Conservation (phyloP, 164 flowering plant species). For the Sedum album region DNA sequence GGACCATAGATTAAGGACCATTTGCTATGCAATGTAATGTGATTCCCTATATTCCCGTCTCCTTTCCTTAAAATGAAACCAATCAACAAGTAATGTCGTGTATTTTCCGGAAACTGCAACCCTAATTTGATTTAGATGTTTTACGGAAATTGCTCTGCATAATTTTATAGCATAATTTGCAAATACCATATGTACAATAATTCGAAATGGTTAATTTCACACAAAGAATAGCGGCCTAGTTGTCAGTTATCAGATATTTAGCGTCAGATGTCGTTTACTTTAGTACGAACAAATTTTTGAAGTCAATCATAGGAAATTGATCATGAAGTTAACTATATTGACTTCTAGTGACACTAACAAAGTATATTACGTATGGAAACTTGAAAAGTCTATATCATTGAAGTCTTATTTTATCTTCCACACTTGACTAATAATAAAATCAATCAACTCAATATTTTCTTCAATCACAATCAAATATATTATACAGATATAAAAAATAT, state of each 20-base stretch:
- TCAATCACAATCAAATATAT: neutral
- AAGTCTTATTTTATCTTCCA: neutral
- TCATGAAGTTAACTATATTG: neutral
- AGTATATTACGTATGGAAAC: neutral
- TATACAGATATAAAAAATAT: no score
- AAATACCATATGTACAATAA: no score
- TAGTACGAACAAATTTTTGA: neutral
- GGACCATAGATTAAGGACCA: conserved; percentile 1
- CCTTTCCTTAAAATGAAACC: neutral
- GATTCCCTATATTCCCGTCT: neutral
- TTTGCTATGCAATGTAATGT: neutral
- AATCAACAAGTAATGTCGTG: neutral
- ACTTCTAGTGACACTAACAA: neutral
- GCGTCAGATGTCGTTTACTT: no score
- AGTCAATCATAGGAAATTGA: neutral
- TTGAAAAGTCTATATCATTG: neutral
- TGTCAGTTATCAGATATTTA: no score
- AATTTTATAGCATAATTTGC: no score
- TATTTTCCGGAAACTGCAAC: neutral
- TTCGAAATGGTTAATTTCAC: no score
- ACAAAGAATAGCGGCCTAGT: no score
- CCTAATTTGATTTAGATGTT: neutral
- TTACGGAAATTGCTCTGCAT: neutral
- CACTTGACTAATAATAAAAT: no score
- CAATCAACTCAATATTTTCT: neutral